Conservation (phyloP, 331 rosid species). For the Malus hybrid region DNA sequence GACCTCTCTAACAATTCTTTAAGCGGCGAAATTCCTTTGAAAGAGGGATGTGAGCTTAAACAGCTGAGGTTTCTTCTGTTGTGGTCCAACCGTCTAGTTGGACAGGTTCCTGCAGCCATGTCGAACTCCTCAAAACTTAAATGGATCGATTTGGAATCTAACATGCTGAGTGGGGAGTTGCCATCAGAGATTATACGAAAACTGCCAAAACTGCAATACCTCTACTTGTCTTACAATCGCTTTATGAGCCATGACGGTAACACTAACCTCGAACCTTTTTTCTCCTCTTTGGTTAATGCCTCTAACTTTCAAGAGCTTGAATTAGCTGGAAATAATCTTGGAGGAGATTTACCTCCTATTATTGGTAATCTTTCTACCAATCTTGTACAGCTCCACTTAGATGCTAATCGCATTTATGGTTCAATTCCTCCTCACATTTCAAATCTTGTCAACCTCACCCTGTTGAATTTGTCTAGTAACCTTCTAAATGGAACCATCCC, state of each 20-base stretch:
- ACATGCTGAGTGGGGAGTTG: slow-evolving; percentile 59
- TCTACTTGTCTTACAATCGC: slow-evolving; percentile 59
- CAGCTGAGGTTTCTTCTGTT: slow-evolving; percentile 56
- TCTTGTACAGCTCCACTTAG: slow-evolving; percentile 52
- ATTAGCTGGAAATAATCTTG: slow-evolving; percentile 64
- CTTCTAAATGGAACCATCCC: slow-evolving; percentile 76
- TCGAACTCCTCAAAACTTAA: slow-evolving; percentile 59
- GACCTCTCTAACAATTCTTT: slow-evolving; percentile 83
- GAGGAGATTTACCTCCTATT: slow-evolving; percentile 63
- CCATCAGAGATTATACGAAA: slow-evolving; percentile 46
- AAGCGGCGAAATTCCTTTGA: slow-evolving; percentile 51
- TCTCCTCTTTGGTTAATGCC: slow-evolving; percentile 55
- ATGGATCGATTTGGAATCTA: slow-evolving; percentile 81
- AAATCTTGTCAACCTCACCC: slow-evolving; percentile 61
- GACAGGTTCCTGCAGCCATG: slow-evolving; percentile 56
- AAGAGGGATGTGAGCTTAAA: slow-evolving; percentile 40
- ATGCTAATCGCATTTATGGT: slow-evolving; percentile 59
- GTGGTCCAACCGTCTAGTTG: slow-evolving; percentile 72
- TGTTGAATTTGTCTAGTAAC: slow-evolving; percentile 72
- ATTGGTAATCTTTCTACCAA: slow-evolving; percentile 64
- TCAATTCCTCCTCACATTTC: slow-evolving; percentile 63
- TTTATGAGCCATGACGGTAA: slow-evolving; percentile 66
- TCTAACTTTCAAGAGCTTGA: slow-evolving; percentile 61
- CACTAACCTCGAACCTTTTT: slow-evolving; percentile 76
- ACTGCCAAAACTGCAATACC: slow-evolving; percentile 52